Base-by-base conservation (phyloP, 2,329 filamentous ascomycete genomes). In the Clarireedia paspali region DNA sequence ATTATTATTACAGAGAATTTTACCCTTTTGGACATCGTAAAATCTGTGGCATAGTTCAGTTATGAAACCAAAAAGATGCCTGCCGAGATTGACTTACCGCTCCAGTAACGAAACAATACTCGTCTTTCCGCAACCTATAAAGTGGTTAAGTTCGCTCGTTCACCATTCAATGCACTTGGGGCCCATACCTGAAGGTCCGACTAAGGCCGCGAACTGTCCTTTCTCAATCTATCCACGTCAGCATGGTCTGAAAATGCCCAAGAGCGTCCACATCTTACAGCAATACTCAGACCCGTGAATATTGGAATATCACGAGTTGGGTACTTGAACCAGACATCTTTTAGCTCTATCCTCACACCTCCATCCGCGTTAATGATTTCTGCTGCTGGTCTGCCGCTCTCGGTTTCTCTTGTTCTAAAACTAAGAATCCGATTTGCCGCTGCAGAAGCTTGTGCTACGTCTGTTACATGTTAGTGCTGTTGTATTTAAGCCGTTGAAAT, bases 91-190 rank as follows among this genome's bases (percentile, higher is more conserved):
- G 9, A 40, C 47, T 49, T 56, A 64, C 64, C 82, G 77, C 70
- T 86, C 83, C 6, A 86, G 69, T 0, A 86, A 71, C 54, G 78
- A 76, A 34, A 92, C 80, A 48, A 89, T 82, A 15, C 83, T 89
- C n/a, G 53, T 56, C 45, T 46, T 39, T 34, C 24, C 24, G 46
- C 57, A 51, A 57, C 85, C 85, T 34, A 34, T 12, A 12, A 34
- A 34, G 30, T 34, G 12, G 30, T 34, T 34, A 34, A 12, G 30
- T 34, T 34, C 12, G 12, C 10, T 34, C 30, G 10, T 12, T 34
- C 30, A 34, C 30, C 30, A 34, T 3, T 1, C 30, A 34, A 9
- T 34, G 9, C 30, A 34, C 10, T 34, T 34, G 30, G 4, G 10
- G 10, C 30, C 5, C 30, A 34, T 34, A 34, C 30, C 30, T 1